A percentile compares a stretch with the other conserved stretches of the same genome.
Conservation (phyloP, 1,284 basidiomycete species). For the Cryptococcus sp. region DNA sequence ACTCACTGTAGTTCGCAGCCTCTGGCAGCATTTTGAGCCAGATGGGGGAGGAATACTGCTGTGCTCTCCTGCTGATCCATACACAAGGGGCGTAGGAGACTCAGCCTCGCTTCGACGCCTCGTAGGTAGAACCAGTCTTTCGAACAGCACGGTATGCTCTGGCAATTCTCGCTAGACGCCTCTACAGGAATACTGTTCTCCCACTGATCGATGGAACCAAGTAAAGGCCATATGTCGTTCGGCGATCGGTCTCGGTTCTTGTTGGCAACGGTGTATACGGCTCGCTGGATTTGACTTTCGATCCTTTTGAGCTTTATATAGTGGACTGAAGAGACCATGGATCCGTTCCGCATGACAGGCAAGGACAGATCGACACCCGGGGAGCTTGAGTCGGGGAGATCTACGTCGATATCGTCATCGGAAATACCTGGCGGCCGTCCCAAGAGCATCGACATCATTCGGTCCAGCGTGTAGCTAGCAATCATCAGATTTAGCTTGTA, state of each 20-base stretch:
- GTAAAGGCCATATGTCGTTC: slow-evolving; percentile 11
- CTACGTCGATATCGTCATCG: slow-evolving; percentile 28
- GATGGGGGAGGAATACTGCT: slow-evolving; percentile 11
- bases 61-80: slow-evolving; percentile 6
- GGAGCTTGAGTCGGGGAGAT: slow-evolving; percentile 13
- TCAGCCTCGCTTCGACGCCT: slow-evolving; percentile 23
- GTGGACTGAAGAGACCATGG: slow-evolving; percentile 25
- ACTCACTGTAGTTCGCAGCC: slow-evolving; percentile 31
- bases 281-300: slow-evolving; percentile 27
- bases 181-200: slow-evolving; percentile 19
- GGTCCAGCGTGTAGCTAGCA: slow-evolving; percentile 22
- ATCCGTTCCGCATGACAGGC: slow-evolving; percentile 4
- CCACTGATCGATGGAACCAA: slow-evolving; percentile 19
- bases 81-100: slow-evolving; percentile 22
- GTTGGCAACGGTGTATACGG: slow-evolving; percentile 17
- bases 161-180: slow-evolving; percentile 4
- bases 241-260: neutral
- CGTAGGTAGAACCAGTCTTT: slow-evolving; percentile 26
- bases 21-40: slow-evolving; percentile 21
- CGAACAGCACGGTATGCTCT: slow-evolving; percentile 17
- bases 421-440: slow-evolving; percentile 27
- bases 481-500: too few relatives aligned
- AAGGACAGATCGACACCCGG: neutral
- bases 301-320: slow-evolving; percentile 28
- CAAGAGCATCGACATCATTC: slow-evolving; percentile 22